phyloP scores from a whole-genome alignment of 2,329 filamentous ascomycete genomes.

The Cytospora schulzeri region DNA sequence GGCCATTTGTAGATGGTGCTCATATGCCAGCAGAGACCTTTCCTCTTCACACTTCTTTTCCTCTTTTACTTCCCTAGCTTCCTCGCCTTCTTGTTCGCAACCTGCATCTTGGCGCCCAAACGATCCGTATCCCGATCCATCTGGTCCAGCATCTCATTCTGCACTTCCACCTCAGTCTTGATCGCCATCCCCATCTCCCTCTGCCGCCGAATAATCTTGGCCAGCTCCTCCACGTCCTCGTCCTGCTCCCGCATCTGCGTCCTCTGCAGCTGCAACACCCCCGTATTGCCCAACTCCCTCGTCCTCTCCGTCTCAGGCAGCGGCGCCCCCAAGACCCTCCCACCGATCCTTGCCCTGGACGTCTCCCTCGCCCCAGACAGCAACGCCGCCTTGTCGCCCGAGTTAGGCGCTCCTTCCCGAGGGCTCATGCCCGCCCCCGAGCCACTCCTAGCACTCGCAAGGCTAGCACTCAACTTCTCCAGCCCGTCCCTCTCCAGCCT shows the following conservation, averaged over 20 bases:
- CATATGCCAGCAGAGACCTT: background rate
- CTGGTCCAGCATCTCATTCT: constrained; percentile 70
- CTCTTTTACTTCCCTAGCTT: constrained; percentile 52
- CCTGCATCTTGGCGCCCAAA: constrained; percentile 67
- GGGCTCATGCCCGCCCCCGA: constrained; percentile 52
- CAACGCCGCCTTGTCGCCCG: constrained; percentile 53
- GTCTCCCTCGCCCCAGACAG: constrained; percentile 41
- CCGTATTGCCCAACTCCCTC: constrained; percentile 74
- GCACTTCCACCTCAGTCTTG: constrained; percentile 70
- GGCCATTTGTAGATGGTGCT: background rate
- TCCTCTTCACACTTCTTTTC: background rate
- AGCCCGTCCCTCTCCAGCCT: constrained; percentile 75
- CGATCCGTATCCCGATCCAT: constrained; percentile 68
- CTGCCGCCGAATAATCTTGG: constrained; percentile 70
- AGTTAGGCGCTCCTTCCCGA: constrained; percentile 52
- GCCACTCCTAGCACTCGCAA: constrained; percentile 36
- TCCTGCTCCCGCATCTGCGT: constrained; percentile 78
- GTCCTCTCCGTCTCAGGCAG: constrained; percentile 76
- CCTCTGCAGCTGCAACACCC: constrained; percentile 72
- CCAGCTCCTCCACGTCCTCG: constrained; percentile 67
- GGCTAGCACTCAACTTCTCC: constrained; percentile 68
- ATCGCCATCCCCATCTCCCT: constrained; percentile 79
- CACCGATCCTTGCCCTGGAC: constrained; percentile 42
- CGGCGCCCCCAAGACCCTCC: constrained; percentile 73
- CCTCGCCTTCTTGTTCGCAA: constrained; percentile 72